Evolutionary conservation across 208 protist species (phyloP).

Genomic region (Giardia duodenalis): DNA sequence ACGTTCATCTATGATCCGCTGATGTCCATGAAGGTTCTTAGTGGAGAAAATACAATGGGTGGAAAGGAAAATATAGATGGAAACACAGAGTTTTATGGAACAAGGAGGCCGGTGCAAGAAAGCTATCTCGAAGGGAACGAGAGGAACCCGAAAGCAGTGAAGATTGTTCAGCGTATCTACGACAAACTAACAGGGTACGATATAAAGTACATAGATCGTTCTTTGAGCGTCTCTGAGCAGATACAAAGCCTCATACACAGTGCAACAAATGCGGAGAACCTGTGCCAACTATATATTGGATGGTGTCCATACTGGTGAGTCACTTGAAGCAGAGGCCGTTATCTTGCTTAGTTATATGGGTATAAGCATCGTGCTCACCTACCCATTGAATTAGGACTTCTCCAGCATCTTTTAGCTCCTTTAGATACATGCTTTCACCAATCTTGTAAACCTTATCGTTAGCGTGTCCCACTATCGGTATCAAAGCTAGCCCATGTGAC

Average conservation of each 20-base stretch:
- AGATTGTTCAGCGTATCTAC: conserved; percentile 77
- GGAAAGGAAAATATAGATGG: not conserved
- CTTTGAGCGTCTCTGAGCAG: conserved; percentile 45
- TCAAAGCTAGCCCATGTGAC: too few relatives aligned
- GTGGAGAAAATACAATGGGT: not conserved
- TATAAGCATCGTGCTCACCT: too few relatives aligned
- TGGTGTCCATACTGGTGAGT: conserved; percentile 96
- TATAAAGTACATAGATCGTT: conserved; percentile 56
- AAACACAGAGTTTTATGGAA: conserved; percentile 12
- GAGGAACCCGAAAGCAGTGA: conserved; percentile 71
- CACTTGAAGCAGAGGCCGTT: too few relatives aligned
- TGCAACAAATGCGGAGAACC: conserved; percentile 88
- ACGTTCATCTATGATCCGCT: conserved; percentile 99
- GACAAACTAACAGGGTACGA: conserved; percentile 92
- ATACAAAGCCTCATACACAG: conserved; percentile 53
- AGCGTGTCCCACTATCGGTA: too few relatives aligned
- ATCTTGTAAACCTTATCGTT: too few relatives aligned
- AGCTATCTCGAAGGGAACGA: conserved; percentile 35
- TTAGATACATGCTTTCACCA: too few relatives aligned
- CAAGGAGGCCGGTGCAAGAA: conserved; percentile 33
- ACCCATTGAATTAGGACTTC: too few relatives aligned
- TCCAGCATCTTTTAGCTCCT: too few relatives aligned
- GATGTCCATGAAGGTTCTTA: conserved; percentile 80
- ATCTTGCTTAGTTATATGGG: too few relatives aligned
- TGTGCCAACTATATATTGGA: conserved; percentile 91